A percentile compares a stretch with the other conserved stretches of the same genome.
These are phyloP conservation scores for Chrysosporium queenslandicum DNA, from an alignment of 2,329 filamentous ascomycete genomes.

Conservation along the genomic window DNA sequence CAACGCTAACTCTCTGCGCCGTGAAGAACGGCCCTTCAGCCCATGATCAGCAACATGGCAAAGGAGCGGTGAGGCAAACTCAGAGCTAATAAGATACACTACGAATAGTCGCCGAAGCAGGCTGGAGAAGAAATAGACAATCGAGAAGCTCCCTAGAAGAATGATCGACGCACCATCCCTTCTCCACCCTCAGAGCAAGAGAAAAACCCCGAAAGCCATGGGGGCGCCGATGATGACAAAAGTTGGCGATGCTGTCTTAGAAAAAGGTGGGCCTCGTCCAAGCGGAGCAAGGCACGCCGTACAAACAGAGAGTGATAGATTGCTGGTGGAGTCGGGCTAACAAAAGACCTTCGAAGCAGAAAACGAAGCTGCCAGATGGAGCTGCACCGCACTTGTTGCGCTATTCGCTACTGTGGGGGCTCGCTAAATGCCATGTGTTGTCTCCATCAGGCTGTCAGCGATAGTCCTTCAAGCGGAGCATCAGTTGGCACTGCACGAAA, in stretches of 20 bases:
- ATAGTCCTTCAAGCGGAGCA: too few species aligned
- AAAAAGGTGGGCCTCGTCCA: neutral
- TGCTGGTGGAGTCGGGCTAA: neutral
- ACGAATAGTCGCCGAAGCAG: neutral
- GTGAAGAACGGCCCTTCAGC: too few species aligned
- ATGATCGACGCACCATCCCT: neutral
- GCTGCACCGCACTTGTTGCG: too few species aligned
- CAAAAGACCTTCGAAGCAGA: too few species aligned
- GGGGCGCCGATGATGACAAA: neutral
- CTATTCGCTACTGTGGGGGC: neutral
- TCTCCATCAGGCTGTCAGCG: too few species aligned
- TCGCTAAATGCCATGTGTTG: neutral
- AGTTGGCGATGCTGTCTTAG: neutral
- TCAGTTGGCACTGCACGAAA: neutral
- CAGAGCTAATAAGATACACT: neutral
- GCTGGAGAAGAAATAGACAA: neutral
- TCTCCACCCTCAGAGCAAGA: neutral
- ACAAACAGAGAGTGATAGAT: neutral
- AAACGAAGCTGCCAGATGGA: too few species aligned
- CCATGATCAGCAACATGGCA: neutral
- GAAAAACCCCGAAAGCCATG: neutral
- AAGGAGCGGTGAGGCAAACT: constrained; percentile 9
- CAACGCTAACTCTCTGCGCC: too few species aligned
- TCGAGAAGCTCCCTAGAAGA: neutral
- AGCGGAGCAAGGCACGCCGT: neutral